Evolutionary conservation across 768 basidiomycete genomes (phyloP).

Genomic region (Sarcomyxa edulis): DNA sequence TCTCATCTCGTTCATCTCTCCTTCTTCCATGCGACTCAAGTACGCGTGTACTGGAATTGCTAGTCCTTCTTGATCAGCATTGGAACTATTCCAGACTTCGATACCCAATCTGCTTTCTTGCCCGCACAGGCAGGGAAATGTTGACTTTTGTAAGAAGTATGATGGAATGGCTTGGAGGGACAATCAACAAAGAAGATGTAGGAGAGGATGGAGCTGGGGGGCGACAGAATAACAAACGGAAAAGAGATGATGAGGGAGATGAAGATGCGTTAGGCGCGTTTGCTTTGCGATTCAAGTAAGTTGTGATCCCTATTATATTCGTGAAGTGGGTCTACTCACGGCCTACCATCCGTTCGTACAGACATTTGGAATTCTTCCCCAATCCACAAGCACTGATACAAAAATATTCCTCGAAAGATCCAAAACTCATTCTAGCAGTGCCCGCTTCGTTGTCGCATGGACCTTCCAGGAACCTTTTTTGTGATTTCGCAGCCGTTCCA

Average conservation of each 20-base stretch:
- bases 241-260: constrained; percentile 64
- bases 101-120: constrained; percentile 91
- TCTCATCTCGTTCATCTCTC: constrained; percentile 75
- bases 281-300: constrained; percentile 84
- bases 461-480: constrained; percentile 80
- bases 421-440: constrained; percentile 91
- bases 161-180: constrained; percentile 99
- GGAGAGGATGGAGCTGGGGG: constrained; percentile 67
- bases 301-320: constrained; percentile 2
- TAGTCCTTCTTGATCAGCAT: constrained; percentile 93
- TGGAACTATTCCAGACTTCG: constrained; percentile 86
- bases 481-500: constrained; percentile 76
- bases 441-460: constrained; percentile 93
- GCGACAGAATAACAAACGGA: constrained; percentile 47
- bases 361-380: constrained; percentile 89
- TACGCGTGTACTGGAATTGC: constrained; percentile 91
- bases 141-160: constrained; percentile 89
- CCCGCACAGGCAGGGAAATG: constrained; percentile 89
- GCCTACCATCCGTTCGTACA: constrained; percentile 21
- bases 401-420: constrained; percentile 79
- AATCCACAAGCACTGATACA: constrained; percentile 76
- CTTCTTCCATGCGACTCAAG: constrained; percentile 92
- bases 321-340: not conserved
- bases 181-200: constrained; percentile 87
- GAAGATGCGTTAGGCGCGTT: constrained; percentile 84